A percentile compares a stretch with the other conserved stretches of the same genome.
Conservation (phyloP, 805 yeast genomes). For the Myxozyma udenii region DNA sequence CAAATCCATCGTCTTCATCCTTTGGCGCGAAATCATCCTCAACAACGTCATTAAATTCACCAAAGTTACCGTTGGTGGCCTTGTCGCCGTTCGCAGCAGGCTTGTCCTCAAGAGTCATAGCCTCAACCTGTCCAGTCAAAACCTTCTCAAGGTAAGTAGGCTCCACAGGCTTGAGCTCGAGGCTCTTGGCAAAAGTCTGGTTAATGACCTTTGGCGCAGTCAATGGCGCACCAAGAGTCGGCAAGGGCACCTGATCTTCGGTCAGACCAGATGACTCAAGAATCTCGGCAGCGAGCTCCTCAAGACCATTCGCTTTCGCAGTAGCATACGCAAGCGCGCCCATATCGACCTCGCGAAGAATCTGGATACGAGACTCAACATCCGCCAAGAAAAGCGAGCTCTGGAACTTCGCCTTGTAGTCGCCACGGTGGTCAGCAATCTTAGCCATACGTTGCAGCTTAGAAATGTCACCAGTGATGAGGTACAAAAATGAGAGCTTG, state of each 20-base stretch:
- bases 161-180: constrained; percentile 79
- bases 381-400: constrained; percentile 77
- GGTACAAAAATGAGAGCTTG: constrained; percentile 82
- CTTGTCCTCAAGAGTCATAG: constrained; percentile 50
- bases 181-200: constrained; percentile 50
- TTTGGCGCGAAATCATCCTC: constrained; percentile 29
- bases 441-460: constrained; percentile 80
- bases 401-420: constrained; percentile 72
- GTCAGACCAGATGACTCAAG: constrained; percentile 66
- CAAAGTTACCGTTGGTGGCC: constrained; percentile 30
- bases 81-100: constrained; percentile 31
- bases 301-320: constrained; percentile 82
- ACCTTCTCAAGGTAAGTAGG: constrained; percentile 84
- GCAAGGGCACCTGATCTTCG: constrained; percentile 62
- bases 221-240: constrained; percentile 45
- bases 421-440: constrained; percentile 86
- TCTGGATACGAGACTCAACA: constrained; percentile 67
- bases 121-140: constrained; percentile 71
- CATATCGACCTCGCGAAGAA: constrained; percentile 74
- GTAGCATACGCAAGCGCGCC: constrained; percentile 87
- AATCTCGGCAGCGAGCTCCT: constrained; percentile 68
- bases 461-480: constrained; percentile 73
- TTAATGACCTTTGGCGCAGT: constrained; percentile 49
- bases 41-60: constrained; percentile 30
- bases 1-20: constrained; percentile 32